Percentiles rank a stretch among this genome's conserved stretches.
phyloP scores from a whole-genome alignment of 257 asterid genomes.

The Rubia yunnanensis region DNA sequence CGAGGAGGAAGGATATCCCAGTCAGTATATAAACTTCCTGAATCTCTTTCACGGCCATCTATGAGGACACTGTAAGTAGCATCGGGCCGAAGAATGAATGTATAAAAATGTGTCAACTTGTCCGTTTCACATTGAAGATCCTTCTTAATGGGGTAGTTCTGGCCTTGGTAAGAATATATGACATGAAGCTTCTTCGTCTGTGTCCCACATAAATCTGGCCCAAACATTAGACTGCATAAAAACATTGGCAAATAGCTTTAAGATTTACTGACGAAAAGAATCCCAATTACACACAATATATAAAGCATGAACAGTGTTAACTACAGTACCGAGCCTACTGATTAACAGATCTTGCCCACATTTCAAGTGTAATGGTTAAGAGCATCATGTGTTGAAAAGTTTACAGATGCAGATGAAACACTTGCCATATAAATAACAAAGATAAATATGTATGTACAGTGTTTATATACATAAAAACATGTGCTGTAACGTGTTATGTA shows the following conservation, averaged over 20 bases:
- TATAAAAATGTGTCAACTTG: slow-evolving; percentile 80
- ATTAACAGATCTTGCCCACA: not conserved
- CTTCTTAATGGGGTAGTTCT: slow-evolving; percentile 80
- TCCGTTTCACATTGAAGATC: slow-evolving; percentile 90
- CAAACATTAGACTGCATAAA: slow-evolving; percentile 80
- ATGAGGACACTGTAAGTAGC: slow-evolving; percentile 68
- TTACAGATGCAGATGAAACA: not conserved
- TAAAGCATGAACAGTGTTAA: not conserved
- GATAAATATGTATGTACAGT: not conserved
- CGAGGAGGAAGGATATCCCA: slow-evolving; percentile 93
- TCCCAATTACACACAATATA: not conserved
- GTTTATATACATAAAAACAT: not conserved
- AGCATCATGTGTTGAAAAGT: not conserved
- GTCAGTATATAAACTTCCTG: slow-evolving; percentile 89
- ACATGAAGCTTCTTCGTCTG: slow-evolving; percentile 86
- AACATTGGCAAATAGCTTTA: slow-evolving; percentile 10
- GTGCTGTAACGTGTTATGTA: not conserved
- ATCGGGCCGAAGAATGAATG: slow-evolving; percentile 89
- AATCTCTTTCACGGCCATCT: slow-evolving; percentile 83
- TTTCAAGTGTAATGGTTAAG: not conserved
- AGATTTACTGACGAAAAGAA: not conserved
- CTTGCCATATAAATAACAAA: not conserved
- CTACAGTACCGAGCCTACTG: slow-evolving; percentile 1
- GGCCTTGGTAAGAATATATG: slow-evolving; percentile 76
- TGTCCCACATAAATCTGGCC: slow-evolving; percentile 96